Conservation (phyloP, 2,329 filamentous ascomycete species). For the Elsinoe arachidis region DNA sequence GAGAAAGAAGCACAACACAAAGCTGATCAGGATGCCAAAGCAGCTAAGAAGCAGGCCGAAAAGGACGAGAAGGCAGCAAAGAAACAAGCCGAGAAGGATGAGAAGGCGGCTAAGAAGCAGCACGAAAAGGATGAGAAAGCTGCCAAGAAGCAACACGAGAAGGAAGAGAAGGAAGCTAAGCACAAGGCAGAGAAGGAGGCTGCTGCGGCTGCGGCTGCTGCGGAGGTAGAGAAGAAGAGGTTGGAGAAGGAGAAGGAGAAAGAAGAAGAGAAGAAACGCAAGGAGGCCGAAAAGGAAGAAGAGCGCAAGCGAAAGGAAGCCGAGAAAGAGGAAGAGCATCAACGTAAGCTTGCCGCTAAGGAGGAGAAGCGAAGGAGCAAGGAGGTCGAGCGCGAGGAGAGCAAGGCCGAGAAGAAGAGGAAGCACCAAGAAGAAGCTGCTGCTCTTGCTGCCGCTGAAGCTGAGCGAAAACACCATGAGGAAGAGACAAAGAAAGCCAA, state of each 20-base stretch:
- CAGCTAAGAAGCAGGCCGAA: conserved; percentile 19
- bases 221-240: conserved; percentile 13
- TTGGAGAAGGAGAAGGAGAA: conserved; percentile 25
- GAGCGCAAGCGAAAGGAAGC: conserved; percentile 22
- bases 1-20: conserved; percentile 24
- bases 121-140: conserved; percentile 28
- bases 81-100: conserved; percentile 14
- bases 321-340: conserved; percentile 19
- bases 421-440: conserved; percentile 42
- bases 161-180: conserved; percentile 16
- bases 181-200: conserved; percentile 12
- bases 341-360: conserved; percentile 24
- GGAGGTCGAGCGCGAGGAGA: conserved; percentile 42
- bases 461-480: conserved; percentile 38
- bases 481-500: conserved; percentile 25
- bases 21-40: conserved; percentile 20
- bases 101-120: conserved; percentile 16
- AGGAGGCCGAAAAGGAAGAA: conserved; percentile 25
- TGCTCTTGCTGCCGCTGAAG: conserved; percentile 12
- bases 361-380: conserved; percentile 42
- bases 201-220: conserved; percentile 27
- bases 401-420: conserved; percentile 35
- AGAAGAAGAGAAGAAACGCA: conserved; percentile 22
- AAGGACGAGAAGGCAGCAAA: conserved; percentile 25
- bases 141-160: conserved; percentile 13